Evolutionary conservation across 2,329 filamentous ascomycete genomes (phyloP), one percentile per base, ranked within the genome.

Genomic region (Sclerotinia subarctica): DNA sequence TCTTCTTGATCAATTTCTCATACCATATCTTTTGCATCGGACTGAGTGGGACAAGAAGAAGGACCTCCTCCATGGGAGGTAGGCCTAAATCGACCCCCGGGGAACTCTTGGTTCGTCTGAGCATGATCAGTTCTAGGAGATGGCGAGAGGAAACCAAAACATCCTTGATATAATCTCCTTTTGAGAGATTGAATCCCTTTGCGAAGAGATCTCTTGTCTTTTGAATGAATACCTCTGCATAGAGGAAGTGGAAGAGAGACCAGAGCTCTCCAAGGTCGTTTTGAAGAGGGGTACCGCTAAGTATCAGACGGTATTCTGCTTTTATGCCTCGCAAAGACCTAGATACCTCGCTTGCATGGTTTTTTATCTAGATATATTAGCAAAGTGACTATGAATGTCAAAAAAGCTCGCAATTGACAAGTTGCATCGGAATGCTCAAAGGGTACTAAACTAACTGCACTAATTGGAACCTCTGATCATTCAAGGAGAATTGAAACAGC

Each of bases 21-120:
- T 88, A 88, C 83, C 84, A 87, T 51, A 84, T 83, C 2, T 82
- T 78, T 71, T 89, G 86, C 78, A 87, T 82, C 0, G 84, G 83
- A 0, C 84, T 86, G 0, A 88, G 75, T 0, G 86, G 86, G 0
- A 87, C 82, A 64, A 83, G 87, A 1, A 88, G 78, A 0, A 86
- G 77, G 0, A 87, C 78, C 70, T 88, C 86, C 54, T 82, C 82
- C 73, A 88, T 88, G 1, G 81, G 80, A 0, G 86, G 86, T 6
- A 88, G 78, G 24, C 82, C 82, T 1, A 87, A 79, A 64, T 85
- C 81, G 44, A 87, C 83, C 0, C 80, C 82, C 0, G 82, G 80
- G 47, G 82, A 85, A 56, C 80, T 80, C 73, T 88, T 88, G 79
- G 86, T 84, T 4, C 86, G 78, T 17, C 86, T 80, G 8, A 88